Base-by-base conservation (phyloP, 768 basidiomycete species). In the Boletus vermiculosoides region DNA sequence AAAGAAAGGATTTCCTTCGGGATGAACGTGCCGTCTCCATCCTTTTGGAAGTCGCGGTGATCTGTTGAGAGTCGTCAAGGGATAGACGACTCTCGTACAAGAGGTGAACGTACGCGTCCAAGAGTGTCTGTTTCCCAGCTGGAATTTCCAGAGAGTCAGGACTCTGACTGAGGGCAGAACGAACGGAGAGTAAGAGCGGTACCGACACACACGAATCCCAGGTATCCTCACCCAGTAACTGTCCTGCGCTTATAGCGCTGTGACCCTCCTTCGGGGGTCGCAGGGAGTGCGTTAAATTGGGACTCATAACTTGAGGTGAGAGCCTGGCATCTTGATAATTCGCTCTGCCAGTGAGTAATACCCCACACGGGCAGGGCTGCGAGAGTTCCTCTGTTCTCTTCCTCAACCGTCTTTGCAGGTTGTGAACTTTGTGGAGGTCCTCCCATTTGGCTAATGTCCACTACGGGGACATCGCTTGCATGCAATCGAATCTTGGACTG, bases 11-110 rank as follows among this genome's bases (percentile, higher is more conserved):
- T 22, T 39, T 10, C 61, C 61, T 62, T 63, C 61, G 1, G 61
- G 61, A 33, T 62, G 61, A 18, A 62, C 40, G 41, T 59, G 36
- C 9, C 61, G 40, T 6, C 23, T 57, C 63, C 52, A 64, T 22
- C 50, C 50, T 2, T 49, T 34, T 3, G 39, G 22, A 36, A 45
- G 45, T 18, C 0, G 1, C 0, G 48, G 49, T n/a, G 52, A 20
- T 45, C 62, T 63, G 22, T 51, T 16, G 37, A 11, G 16, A 18
- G 28, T 1, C 25, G 10, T 52, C 13, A 33, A 30, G 1, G 8
- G 11, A 33, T 4, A 18, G 11, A 45, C 0, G 3, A 1, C 7
- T 22, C 7, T 12, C 33, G 16, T 2, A 45, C 2, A 34, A n/a
- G 8, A 33, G 23, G 9, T 23, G n/a, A 23, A 30, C 63, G n/a